A percentile compares a stretch with the other conserved stretches of the same genome.
Conservation (phyloP, 2,329 filamentous ascomycete species). For the Annulohypoxylon truncatum region DNA sequence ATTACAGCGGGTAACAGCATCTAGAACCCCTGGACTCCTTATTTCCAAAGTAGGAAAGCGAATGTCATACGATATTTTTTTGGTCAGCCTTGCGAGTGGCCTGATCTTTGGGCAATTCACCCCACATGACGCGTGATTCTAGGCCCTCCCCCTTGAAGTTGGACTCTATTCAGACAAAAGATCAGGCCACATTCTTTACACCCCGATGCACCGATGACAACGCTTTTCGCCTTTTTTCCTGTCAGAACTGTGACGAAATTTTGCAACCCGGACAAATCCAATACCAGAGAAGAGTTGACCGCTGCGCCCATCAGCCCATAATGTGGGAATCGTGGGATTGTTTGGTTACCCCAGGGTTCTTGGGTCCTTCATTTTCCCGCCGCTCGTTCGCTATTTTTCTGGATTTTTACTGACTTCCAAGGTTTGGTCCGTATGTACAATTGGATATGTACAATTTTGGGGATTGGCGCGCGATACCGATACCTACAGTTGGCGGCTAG, state of each 20-base stretch:
- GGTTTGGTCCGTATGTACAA: no score
- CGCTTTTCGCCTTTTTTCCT: slow-evolving; percentile 18
- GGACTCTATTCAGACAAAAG: slow-evolving; percentile 30
- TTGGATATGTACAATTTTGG: no score
- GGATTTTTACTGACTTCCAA: background rate
- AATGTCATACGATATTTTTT: slow-evolving; percentile 47
- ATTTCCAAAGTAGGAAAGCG: slow-evolving; percentile 33
- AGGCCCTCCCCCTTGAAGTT: slow-evolving; percentile 34
- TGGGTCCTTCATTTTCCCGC: slow-evolving; percentile 35
- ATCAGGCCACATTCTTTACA: slow-evolving; percentile 37
- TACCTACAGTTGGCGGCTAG: background rate
- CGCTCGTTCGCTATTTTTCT: background rate
- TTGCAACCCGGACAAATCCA: slow-evolving; percentile 35
- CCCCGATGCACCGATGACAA: slow-evolving; percentile 37
- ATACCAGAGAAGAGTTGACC: slow-evolving; percentile 18
- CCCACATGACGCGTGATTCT: slow-evolving; percentile 44
- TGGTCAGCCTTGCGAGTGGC: slow-evolving; percentile 48
- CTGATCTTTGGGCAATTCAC: slow-evolving; percentile 44
- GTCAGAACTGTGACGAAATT: slow-evolving; percentile 29
- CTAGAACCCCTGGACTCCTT: slow-evolving; percentile 32
- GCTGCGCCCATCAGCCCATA: slow-evolving; percentile 42
- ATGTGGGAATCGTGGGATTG: slow-evolving; percentile 33
- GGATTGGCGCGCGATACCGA: no score
- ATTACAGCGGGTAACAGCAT: slow-evolving; percentile 20
- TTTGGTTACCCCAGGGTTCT: slow-evolving; percentile 6